A percentile compares a stretch with the other conserved stretches of the same genome.
These are phyloP conservation scores for Arthrobotrys conoides DNA, from an alignment of 2,329 filamentous ascomycete species.

Conservation along the genomic window DNA sequence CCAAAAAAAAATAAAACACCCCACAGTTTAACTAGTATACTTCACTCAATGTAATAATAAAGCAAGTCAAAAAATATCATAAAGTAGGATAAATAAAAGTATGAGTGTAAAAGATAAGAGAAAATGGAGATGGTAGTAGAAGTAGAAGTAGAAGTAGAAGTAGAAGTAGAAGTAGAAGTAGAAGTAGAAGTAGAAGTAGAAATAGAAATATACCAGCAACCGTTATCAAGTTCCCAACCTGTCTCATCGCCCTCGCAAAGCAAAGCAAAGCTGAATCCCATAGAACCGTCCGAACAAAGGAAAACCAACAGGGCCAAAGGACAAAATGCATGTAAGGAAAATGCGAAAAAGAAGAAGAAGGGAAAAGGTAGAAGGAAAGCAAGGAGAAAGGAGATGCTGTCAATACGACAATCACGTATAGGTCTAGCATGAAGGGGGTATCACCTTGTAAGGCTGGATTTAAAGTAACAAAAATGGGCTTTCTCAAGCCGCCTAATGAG, in stretches of 20 bases:
- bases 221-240: constrained; percentile 5
- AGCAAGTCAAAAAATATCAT: too few relatives aligned
- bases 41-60: neutral
- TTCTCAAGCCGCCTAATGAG: neutral
- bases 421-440: constrained; percentile 17
- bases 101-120: too few relatives aligned
- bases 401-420: neutral
- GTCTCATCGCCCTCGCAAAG: constrained; percentile 17
- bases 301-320: constrained; percentile 17
- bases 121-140: too few relatives aligned
- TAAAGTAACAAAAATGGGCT: neutral
- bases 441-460: constrained; percentile 4
- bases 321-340: constrained; percentile 33
- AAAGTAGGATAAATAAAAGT: too few relatives aligned
- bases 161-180: neutral
- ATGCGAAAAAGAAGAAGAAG: constrained; percentile 39
- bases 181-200: neutral
- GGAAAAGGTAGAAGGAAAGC: neutral
- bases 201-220: constrained; percentile 8
- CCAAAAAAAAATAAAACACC: neutral
- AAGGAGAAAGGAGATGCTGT: constrained; percentile 15
- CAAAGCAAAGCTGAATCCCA: constrained; percentile 25
- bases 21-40: neutral
- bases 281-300: constrained; percentile 31
- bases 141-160: too few relatives aligned